Evolutionary conservation across 176 grass and related monocot species (phyloP), one percentile per base, ranked within the genome.

Genomic region (Aegilops umbellulata): DNA sequence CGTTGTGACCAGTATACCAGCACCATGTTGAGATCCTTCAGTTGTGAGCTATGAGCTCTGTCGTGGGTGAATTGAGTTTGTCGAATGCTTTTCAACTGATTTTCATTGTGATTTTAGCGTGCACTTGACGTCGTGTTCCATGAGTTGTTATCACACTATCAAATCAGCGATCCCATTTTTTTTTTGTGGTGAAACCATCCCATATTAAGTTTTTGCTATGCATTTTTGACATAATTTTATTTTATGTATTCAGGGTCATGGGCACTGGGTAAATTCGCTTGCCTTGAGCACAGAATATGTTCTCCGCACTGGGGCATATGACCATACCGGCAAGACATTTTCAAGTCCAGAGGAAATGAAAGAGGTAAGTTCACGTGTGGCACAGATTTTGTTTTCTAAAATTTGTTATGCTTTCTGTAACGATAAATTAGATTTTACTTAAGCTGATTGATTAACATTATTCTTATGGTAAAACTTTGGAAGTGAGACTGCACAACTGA

Each of bases 231-330:
- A 13, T 84, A 38, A 38, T 79, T 35, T 17, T 65, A 15, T 34
- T 69, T 46, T 83, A 29, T 25, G 10, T 94, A 44, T 60, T 75
- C 78, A 97, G 93, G 96, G 96, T 29, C 96, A 98, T 73, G 96
- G 96, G 12, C 96, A 98, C 87, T 98, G 96, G 96, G 92, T 98
- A 76, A 98, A 98, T 95, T 94, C 96, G 0, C 86, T 98, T 68
- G 96, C 96, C 42, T 89, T 98, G 86, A 98, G 94, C 86, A 95
- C 96, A 19, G 96, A 98, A 85, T 98, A 95, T 89, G 92, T 95
- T 89, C 92, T 98, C n/a, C 88, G 96, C n/a, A 95, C 93, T 47
- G 96, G 96, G 69, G 92, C 93, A 55, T 98, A 86, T 77, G 96
- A 98, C 77, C 96, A 98, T 87, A 95, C 96, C 35, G 60, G 90